Conservation (phyloP, 352 stramenopile species). For the Globisporangium emineosum region DNA sequence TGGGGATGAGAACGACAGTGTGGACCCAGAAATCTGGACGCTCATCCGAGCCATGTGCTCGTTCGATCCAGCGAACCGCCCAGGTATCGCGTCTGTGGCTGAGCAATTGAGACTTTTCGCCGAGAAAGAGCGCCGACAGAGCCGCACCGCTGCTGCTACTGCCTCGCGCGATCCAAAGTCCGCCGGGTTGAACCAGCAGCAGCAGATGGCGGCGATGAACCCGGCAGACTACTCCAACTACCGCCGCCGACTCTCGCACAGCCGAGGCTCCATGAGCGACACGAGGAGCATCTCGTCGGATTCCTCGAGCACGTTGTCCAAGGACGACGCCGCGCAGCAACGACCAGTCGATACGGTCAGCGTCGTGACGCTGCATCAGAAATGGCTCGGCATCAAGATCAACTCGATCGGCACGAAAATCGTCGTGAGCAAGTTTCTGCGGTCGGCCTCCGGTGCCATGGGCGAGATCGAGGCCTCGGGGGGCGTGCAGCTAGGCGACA, state of each 20-base stretch:
- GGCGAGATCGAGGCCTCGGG: conserved; percentile 75
- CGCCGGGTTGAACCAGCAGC: not conserved
- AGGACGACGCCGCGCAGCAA: conserved; percentile 9
- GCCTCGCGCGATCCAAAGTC: not conserved
- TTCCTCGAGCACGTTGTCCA: conserved; percentile 5
- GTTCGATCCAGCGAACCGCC: conserved; percentile 21
- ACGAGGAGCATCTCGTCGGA: conserved; percentile 12
- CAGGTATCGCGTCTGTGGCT: conserved; percentile 45
- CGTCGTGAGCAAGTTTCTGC: conserved; percentile 72
- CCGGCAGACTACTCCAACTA: conserved; percentile 12
- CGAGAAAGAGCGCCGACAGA: conserved; percentile 34
- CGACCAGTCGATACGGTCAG: conserved; percentile 17
- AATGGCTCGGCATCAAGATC: conserved; percentile 77
- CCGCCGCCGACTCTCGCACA: conserved; percentile 21
- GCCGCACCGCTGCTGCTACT: not conserved
- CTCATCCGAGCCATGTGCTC: not conserved
- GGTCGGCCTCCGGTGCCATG: conserved; percentile 43
- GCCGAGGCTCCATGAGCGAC: conserved; percentile 11
- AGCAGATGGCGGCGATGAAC: not conserved
- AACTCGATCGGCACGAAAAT: conserved; percentile 70
- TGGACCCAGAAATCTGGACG: not conserved
- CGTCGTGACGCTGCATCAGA: conserved; percentile 53
- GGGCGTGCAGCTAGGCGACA: conserved; percentile 50
- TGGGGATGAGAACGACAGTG: conserved; percentile 7
- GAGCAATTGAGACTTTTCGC: conserved; percentile 40